Conservation (phyloP, 441 rosid species). For the Omphalea diandra region DNA sequence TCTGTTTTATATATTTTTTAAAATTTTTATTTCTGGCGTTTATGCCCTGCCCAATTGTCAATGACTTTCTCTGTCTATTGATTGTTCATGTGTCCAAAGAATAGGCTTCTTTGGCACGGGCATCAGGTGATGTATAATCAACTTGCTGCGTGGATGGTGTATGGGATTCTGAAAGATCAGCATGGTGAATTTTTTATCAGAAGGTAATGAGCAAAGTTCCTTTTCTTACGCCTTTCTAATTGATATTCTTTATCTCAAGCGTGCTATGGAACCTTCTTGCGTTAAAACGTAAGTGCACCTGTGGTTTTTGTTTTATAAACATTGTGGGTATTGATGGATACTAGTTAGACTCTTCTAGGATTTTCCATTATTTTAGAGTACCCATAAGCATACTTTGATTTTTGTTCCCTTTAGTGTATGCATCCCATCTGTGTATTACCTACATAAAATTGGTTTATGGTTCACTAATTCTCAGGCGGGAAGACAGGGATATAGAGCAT, state of each 20-base stretch:
- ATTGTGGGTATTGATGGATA: not conserved
- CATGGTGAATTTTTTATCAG: conserved; percentile 85
- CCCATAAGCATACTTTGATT: not conserved
- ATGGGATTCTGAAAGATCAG: conserved; percentile 96
- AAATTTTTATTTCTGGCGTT: no score
- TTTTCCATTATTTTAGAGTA: not conserved
- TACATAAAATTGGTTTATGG: conserved; percentile 2
- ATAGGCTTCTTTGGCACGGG: conserved; percentile 98
- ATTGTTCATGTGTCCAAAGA: conserved; percentile 16
- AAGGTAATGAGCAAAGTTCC: conserved; percentile 47
- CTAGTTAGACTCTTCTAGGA: not conserved
- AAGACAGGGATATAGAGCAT: conserved; percentile 61
- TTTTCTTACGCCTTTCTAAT: not conserved
- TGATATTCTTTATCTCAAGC: not conserved
- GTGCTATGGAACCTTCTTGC: conserved; percentile 6
- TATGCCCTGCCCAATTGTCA: no score
- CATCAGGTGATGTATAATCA: conserved; percentile 95
- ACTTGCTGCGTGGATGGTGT: conserved; percentile 94
- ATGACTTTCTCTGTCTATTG: not conserved
- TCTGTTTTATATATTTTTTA: no score
- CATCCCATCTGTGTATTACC: not conserved
- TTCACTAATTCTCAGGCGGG: conserved; percentile 61
- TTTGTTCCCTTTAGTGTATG: not conserved
- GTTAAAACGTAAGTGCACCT: not conserved
- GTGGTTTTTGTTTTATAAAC: not conserved